A percentile compares a stretch with the other conserved stretches of the same genome.
These are phyloP conservation scores for Leccinum arenicola DNA, from an alignment of 768 basidiomycete species.

Conservation along the genomic window DNA sequence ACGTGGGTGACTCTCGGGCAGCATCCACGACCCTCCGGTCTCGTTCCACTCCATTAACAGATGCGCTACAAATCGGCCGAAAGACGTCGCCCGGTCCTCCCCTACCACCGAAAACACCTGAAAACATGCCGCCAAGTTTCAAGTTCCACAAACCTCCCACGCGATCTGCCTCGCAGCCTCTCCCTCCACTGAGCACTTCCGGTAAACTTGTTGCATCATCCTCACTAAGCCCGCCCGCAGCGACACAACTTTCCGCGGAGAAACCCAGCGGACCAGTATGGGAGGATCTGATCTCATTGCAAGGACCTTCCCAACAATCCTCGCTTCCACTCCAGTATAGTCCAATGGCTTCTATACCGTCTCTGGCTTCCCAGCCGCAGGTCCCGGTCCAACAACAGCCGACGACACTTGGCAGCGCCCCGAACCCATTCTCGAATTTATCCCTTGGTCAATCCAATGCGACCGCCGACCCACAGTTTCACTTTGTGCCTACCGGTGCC, in stretches of 20 bases:
- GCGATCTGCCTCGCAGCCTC: slow-evolving; percentile 38
- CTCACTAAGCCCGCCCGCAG: slow-evolving; percentile 5
- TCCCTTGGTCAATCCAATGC: slow-evolving; percentile 7
- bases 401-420: background rate
- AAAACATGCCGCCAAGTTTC: slow-evolving; percentile 23
- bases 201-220: slow-evolving; percentile 15
- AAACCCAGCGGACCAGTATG: slow-evolving; percentile 43
- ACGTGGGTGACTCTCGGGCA: slow-evolving; percentile 42
- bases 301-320: slow-evolving; percentile 35
- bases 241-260: slow-evolving; percentile 13
- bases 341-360: background rate
- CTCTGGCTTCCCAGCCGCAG: slow-evolving; percentile 19
- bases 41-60: slow-evolving; percentile 16
- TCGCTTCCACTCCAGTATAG: slow-evolving; percentile 47
- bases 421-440: slow-evolving; percentile 23
- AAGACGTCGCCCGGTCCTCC: slow-evolving; percentile 24
- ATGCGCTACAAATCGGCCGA: slow-evolving; percentile 11
- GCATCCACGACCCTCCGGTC: slow-evolving; percentile 23
- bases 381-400: slow-evolving; percentile 7
- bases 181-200: slow-evolving; percentile 10
- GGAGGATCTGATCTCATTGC: slow-evolving; percentile 55
- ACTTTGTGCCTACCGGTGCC: slow-evolving; percentile 6
- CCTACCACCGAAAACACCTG: slow-evolving; percentile 27
- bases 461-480: background rate
- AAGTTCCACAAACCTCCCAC: slow-evolving; percentile 19